A percentile compares a stretch with the other conserved stretches of the same genome.
phyloP scores from a whole-genome alignment of 768 basidiomycete genomes.

The Asterophora parasitica region DNA sequence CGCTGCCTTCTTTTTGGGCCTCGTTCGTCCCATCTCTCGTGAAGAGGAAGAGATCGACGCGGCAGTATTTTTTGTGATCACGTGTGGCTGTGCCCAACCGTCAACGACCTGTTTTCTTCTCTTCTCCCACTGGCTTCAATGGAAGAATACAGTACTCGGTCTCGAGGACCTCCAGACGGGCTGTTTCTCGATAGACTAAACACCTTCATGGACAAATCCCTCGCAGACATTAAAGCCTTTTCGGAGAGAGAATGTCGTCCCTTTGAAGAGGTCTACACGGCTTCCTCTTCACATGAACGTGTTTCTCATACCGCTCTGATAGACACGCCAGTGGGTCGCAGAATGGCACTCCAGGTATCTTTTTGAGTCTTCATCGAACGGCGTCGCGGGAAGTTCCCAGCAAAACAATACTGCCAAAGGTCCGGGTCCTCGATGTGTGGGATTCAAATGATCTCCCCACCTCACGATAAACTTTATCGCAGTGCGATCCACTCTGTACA shows the following conservation, averaged over 20 bases:
- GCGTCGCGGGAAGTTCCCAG: conserved; percentile 3
- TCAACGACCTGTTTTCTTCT: not conserved
- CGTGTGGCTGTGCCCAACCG: conserved; percentile 17
- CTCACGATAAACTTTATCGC: conserved; percentile 15
- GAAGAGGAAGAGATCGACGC: conserved; percentile 2
- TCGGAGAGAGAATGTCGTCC: conserved; percentile 53
- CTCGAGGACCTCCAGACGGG: conserved; percentile 34
- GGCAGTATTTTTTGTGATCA: conserved; percentile 21
- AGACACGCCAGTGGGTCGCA: conserved; percentile 52
- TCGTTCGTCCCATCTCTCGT: conserved; percentile 49
- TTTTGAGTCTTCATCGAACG: conserved; percentile 28
- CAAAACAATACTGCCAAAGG: conserved; percentile 18
- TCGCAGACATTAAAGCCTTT: conserved; percentile 55
- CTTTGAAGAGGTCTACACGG: conserved; percentile 51
- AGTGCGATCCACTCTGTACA: conserved; percentile 45
- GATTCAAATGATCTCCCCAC: conserved; percentile 2
- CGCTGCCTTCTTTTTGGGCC: conserved; percentile 41
- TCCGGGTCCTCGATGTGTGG: conserved; percentile 14
- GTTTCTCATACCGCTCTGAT: conserved; percentile 20
- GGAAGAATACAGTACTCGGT: conserved; percentile 30
- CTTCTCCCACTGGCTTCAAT: conserved; percentile 15
- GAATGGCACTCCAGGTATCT: conserved; percentile 60
- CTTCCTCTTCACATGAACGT: conserved; percentile 13
- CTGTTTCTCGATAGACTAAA: conserved; percentile 65
- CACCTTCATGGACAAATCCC: conserved; percentile 54